Evolutionary conservation across 208 protist genomes (phyloP), one percentile per base, ranked within the genome.

Genomic region (Leishmania guyanensis): DNA sequence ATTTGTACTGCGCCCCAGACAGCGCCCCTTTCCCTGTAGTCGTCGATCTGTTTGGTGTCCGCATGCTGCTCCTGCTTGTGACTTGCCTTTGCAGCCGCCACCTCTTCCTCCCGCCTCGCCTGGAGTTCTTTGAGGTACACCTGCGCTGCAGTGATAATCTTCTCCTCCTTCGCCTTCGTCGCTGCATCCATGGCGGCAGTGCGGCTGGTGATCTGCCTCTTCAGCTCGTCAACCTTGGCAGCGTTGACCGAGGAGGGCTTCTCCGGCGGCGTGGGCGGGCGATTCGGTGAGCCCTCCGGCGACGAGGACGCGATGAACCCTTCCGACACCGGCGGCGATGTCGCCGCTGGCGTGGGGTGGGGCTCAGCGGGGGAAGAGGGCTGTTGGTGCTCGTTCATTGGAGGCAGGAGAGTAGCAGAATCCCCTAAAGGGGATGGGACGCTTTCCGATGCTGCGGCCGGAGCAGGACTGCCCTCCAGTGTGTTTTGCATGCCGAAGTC

Each of bases 1-100:
- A 94, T 85, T 10, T 87, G 89, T n/a, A 97, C 90, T 43, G 84
- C 86, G 64, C 70, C 92, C 94, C 94, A 97, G 66, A 95, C 83
- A 22, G 90, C 85, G 9, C 86, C 91, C 79, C 73, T 90, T 84
- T 94, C 92, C 79, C 90, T 87, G 81, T 83, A 90, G 26, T 84
- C 77, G 69, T 89, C 88, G 53, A 88, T 86, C 65, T 91, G 90
- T 78, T 82, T 75, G 26, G 82, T 86, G 64, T 80, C 83, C 10
- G 77, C 83, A 71, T 90, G 85, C 83, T 97, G 94, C 46, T 87
- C 80, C 70, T 88, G 70, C 79, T 90, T 86, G 81, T 97, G 90
- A 56, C 81, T 83, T 53, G 70, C 86, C 79, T 90, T 91, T 2
- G 85, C 79, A 5, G 84, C 81, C 58, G 78, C 84, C n/a, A 97